Conservation (phyloP, 352 stramenopile species). For the Plasmopara muralis region DNA sequence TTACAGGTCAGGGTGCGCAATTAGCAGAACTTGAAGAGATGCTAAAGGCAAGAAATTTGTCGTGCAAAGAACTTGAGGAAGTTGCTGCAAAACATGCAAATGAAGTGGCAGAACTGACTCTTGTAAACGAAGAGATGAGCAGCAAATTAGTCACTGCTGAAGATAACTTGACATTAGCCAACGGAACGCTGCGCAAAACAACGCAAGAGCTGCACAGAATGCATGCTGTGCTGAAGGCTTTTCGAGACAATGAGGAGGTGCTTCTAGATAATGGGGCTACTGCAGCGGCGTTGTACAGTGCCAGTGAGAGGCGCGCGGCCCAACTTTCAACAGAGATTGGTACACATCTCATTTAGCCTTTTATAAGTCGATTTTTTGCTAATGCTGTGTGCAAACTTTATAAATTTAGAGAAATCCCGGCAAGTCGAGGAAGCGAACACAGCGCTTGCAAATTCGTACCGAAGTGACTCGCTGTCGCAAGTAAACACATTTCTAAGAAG, state of each 20-base stretch:
- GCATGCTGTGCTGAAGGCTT: conserved; percentile 32
- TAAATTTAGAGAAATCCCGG: conserved; percentile 37
- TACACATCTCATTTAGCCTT: conserved; percentile 8
- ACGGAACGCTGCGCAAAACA: conserved; percentile 29
- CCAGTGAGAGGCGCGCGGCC: conserved; percentile 44
- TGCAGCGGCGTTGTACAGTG: conserved; percentile 46
- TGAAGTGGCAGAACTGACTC: conserved; percentile 37
- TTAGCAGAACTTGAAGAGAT: conserved; percentile 78
- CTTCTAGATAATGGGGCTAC: conserved; percentile 45
- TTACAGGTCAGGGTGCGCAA: conserved; percentile 67
- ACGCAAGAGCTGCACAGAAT: conserved; percentile 22
- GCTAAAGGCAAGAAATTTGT: conserved; percentile 49
- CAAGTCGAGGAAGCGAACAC: conserved; percentile 43
- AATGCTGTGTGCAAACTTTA: conserved; percentile 2
- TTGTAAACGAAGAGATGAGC: conserved; percentile 39
- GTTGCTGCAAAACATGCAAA: conserved; percentile 41
- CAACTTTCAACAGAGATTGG: conserved; percentile 52
- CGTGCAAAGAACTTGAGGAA: conserved; percentile 72
- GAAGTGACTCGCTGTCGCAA: conserved; percentile 32
- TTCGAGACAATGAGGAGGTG: conserved; percentile 46
- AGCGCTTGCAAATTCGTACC: conserved; percentile 37
- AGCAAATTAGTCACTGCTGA: conserved; percentile 33
- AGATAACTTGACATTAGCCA: conserved; percentile 27
- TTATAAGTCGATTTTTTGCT: neutral
- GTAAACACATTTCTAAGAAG: conserved; percentile 41